Percentiles rank a stretch among this genome's conserved stretches.
phyloP scores from a whole-genome alignment of 805 yeast species.

The Saccharomycopsis schoenii region DNA sequence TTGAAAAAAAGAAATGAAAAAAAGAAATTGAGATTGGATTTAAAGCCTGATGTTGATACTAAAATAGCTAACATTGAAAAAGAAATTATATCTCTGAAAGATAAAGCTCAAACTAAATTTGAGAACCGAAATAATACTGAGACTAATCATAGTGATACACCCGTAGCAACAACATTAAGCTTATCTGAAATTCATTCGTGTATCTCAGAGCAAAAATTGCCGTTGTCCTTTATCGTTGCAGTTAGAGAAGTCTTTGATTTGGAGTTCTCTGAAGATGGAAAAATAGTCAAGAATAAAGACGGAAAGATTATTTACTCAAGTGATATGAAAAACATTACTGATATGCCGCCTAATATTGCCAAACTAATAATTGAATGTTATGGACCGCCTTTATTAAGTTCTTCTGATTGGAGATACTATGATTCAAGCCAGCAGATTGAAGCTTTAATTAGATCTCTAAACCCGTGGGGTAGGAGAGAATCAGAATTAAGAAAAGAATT shows the following conservation, averaged over 20 bases:
- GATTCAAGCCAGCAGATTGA: slow-evolving; percentile 54
- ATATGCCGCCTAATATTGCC: slow-evolving; percentile 31
- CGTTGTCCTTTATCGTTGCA: slow-evolving; percentile 20
- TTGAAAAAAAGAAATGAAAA: neutral
- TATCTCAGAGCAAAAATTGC: neutral
- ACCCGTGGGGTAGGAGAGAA: slow-evolving; percentile 70
- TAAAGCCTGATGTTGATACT: neutral
- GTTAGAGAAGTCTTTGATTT: slow-evolving; percentile 27
- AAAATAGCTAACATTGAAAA: neutral
- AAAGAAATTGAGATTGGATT: neutral
- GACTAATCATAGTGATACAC: neutral
- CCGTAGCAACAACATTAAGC: neutral
- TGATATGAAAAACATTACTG: neutral
- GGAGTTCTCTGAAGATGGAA: slow-evolving; percentile 21
- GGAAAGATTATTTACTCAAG: slow-evolving; percentile 2
- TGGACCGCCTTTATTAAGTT: slow-evolving; percentile 40
- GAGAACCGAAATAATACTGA: neutral
- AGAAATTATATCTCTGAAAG: neutral
- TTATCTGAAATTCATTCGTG: neutral
- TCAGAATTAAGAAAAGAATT: slow-evolving; percentile 55
- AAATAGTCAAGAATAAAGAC: neutral
- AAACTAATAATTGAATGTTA: slow-evolving; percentile 53
- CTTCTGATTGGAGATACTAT: slow-evolving; percentile 59
- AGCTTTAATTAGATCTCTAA: slow-evolving; percentile 52
- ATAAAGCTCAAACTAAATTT: neutral